Percentiles rank a stretch among this genome's conserved stretches.
Evolutionary conservation across 306 rosid genomes (phyloP).

Genomic region (Glycine tomentella): DNA sequence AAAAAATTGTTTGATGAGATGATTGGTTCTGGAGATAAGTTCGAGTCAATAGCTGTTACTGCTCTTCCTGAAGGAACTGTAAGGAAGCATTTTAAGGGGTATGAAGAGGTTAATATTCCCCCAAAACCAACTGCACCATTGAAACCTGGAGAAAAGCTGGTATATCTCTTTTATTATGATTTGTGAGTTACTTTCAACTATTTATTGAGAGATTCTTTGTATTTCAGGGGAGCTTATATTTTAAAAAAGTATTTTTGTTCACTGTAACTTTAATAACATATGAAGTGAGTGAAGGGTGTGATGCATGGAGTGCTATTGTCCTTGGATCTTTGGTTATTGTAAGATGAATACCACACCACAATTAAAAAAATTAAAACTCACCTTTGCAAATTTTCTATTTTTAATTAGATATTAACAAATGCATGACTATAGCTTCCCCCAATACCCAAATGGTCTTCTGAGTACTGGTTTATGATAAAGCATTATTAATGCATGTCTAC

Average conservation of each 20-base stretch:
- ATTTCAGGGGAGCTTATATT: too few species aligned
- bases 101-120: conserved; percentile 91
- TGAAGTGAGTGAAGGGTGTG: conserved; percentile 38
- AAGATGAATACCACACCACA: conserved; percentile 23
- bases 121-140: conserved; percentile 84
- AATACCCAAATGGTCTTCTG: conserved; percentile 30
- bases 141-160: conserved; percentile 99
- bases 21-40: conserved; percentile 73
- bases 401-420: conserved; percentile 21
- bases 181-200: too few species aligned
- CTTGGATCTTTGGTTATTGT: conserved; percentile 31
- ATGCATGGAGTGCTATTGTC: conserved; percentile 34
- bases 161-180: conserved; percentile 50
- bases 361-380: background rate
- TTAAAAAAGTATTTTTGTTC: conserved; percentile 27
- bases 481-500: conserved; percentile 41
- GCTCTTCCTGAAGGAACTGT: conserved; percentile 98
- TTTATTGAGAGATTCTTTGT: too few species aligned
- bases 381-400: conserved; percentile 20
- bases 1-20: conserved; percentile 74
- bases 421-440: conserved; percentile 33
- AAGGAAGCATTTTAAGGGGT: conserved; percentile 80
- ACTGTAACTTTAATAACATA: conserved; percentile 13
- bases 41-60: conserved; percentile 65
- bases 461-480: conserved; percentile 33